Evolutionary conservation across 495 filamentous ascomycete genomes (phyloP).

Genomic region (Bryoglossum gracile): DNA sequence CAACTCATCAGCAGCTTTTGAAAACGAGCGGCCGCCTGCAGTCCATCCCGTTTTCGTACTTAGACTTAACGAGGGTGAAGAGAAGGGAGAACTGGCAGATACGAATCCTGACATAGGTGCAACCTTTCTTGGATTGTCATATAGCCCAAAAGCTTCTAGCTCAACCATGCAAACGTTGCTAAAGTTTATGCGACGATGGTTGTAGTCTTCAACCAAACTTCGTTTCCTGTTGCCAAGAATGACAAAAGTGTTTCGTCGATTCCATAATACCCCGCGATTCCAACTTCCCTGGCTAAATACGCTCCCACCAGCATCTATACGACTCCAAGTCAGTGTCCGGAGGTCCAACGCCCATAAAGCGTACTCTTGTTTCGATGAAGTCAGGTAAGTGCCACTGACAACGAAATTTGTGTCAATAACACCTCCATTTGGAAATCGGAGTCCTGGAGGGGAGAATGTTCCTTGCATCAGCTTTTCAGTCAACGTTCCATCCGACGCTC

Average conservation of each 20-base stretch:
- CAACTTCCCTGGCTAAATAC: conserved; percentile 94
- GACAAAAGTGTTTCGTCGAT: conserved; percentile 85
- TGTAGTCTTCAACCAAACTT: conserved; percentile 96
- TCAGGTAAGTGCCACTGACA: conserved; percentile 93
- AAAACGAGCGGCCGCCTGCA: conserved; percentile 59
- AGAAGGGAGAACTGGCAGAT: conserved; percentile 65
- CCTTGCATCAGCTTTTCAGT: conserved; percentile 85
- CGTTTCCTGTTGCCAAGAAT: conserved; percentile 89
- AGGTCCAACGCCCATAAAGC: conserved; percentile 93
- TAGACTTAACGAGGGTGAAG: conserved; percentile 47
- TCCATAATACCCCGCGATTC: conserved; percentile 93
- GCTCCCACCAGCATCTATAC: conserved; percentile 90
- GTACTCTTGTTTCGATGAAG: conserved; percentile 96
- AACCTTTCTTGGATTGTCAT: conserved; percentile 82
- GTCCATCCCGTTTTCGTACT: conserved; percentile 53
- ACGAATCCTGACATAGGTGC: conserved; percentile 70
- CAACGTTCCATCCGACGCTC: conserved; percentile 75
- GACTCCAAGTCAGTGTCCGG: conserved; percentile 79
- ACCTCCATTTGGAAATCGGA: conserved; percentile 92
- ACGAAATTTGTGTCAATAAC: conserved; percentile 93
- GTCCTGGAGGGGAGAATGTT: conserved; percentile 76
- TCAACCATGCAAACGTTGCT: conserved; percentile 94
- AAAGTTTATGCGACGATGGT: conserved; percentile 96
- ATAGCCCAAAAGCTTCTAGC: conserved; percentile 91
- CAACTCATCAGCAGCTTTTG: conserved; percentile 69